A percentile compares a stretch with the other conserved stretches of the same genome.
phyloP scores from a whole-genome alignment of 352 stramenopile species.

The Phytophthora cryptogea region DNA sequence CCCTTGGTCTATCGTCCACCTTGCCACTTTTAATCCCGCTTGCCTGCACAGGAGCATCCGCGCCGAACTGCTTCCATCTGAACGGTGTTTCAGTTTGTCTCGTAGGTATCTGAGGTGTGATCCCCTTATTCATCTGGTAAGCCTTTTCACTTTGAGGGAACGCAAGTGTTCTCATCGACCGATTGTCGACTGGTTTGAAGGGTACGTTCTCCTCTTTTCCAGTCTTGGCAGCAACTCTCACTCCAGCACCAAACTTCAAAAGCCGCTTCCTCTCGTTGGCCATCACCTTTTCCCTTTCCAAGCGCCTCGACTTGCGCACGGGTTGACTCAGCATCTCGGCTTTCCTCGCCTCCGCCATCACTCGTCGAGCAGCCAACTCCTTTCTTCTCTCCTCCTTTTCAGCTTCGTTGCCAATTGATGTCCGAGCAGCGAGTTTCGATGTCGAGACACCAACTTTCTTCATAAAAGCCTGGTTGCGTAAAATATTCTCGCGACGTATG shows the following conservation, averaged over 20 bases:
- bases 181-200: no score
- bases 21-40: no score
- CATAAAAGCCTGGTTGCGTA: constrained; percentile 78
- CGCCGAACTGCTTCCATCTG: no score
- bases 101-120: no score
- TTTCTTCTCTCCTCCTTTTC: constrained; percentile 14
- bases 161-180: no score
- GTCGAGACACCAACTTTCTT: constrained; percentile 62
- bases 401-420: constrained; percentile 25
- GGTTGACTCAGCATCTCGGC: neutral
- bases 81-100: no score
- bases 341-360: neutral
- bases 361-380: neutral
- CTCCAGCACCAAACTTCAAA: neutral
- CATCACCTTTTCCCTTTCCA: neutral
- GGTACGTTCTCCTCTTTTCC: no score
- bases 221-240: no score
- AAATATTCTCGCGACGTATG: constrained; percentile 72
- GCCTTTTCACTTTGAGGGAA: no score
- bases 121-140: no score
- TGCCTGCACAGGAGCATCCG: no score
- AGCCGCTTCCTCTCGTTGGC: neutral
- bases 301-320: neutral
- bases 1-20: no score
- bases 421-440: constrained; percentile 60